Base-by-base conservation (phyloP, 208 protist species). In the Tritrichomonas foetus region DNA sequence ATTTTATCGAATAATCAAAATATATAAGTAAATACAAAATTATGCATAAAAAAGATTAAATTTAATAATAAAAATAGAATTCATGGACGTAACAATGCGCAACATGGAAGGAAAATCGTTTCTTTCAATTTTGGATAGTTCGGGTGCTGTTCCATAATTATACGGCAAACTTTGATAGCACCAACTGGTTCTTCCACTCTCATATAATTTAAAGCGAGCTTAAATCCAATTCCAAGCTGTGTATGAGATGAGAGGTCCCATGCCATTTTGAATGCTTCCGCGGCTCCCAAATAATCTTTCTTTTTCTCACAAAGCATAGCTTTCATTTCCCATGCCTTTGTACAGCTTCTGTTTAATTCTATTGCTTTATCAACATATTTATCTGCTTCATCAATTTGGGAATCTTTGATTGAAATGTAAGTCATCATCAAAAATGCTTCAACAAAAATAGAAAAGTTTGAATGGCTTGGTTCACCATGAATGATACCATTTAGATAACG, bases 401-500 rank as follows among this genome's bases (percentile, higher is more conserved):
- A 50, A n/a, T 82, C 74, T 82, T 82, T 82, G 1, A 82, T 82
- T 14, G 74, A 82, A 9, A 82, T 82, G 41, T 82, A 30, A 9
- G 74, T 82, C 74, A 82, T 82, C 41, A 82, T 82, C 5, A 82
- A 25, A 44, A 82, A 82, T 8, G 74, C 74, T 44, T 82, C 74
- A 53, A 82, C 74, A 53, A 53, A 82, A 27, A 14, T 25, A 47
- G 33, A 50, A 11, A 82, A 50, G 3, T 82, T 36, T 5, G 33
- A 49, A n/a, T 25, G 20, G 50, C 30, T 44, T 53, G 74, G 74
- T 82, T 82, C 50, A 20, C 41, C 74, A 53, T 82, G 74, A 44
- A 82, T 82, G 3, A 82, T 53, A 22, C 14, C 11, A 44, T 82
- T 82, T 3, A 82, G 25, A 41, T 82, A 50, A 22, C 74, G 3